Percentiles rank a stretch among this genome's conserved stretches.
phyloP scores from a whole-genome alignment of 306 rosid genomes.

The Rosa rugosa region DNA sequence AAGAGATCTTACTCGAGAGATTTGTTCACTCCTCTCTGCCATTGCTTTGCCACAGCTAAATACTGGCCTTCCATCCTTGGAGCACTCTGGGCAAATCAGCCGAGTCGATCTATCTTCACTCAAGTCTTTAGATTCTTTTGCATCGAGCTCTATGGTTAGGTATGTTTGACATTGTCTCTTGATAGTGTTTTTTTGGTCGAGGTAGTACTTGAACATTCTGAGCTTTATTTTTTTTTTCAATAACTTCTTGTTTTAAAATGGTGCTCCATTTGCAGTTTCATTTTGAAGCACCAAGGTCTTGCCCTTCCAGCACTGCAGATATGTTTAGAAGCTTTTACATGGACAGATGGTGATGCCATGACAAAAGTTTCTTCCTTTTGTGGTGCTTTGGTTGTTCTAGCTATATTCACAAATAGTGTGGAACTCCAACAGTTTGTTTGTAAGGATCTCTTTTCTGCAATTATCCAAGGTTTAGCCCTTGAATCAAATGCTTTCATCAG shows the following conservation, averaged over 20 bases:
- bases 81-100: constrained; percentile 79
- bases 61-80: constrained; percentile 76
- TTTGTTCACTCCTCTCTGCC: constrained; percentile 66
- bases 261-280: constrained; percentile 55
- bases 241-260: constrained; percentile 13
- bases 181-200: constrained; percentile 12
- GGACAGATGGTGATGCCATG: constrained; percentile 91
- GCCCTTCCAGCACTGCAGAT: constrained; percentile 73
- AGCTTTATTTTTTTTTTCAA: neutral
- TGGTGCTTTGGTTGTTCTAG: constrained; percentile 58
- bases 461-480: constrained; percentile 80
- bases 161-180: constrained; percentile 42
- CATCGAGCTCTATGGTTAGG: constrained; percentile 85
- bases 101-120: constrained; percentile 63
- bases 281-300: constrained; percentile 68
- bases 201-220: constrained; percentile 11
- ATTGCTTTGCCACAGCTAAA: constrained; percentile 77
- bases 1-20: constrained; percentile 87
- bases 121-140: constrained; percentile 67
- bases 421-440: constrained; percentile 76
- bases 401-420: constrained; percentile 50
- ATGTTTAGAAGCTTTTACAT: constrained; percentile 72
- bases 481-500: constrained; percentile 91
- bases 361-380: constrained; percentile 76
- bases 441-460: constrained; percentile 79